Evolutionary conservation across 2,329 filamentous ascomycete species (phyloP), one percentile per base, ranked within the genome.

Genomic region (Akanthomyces uredinophilus): DNA sequence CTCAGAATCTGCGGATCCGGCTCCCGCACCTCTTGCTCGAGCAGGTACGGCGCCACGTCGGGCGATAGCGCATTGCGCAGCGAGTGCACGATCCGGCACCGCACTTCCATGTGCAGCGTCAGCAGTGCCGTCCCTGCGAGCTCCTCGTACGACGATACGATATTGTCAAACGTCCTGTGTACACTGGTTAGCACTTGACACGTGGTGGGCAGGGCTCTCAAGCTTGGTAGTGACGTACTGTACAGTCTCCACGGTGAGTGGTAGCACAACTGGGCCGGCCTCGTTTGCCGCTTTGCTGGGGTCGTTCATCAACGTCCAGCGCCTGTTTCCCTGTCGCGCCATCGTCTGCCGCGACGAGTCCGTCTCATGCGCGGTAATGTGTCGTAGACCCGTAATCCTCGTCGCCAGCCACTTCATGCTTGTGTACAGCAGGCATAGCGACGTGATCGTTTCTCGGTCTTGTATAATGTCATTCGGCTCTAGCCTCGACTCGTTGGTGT

Each of bases 331-430:
- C 68, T 83, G 73, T 64, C 80, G 81, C 16, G 81, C 76, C 53
- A 85, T 68, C 39, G 77, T 80, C 43, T 81, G 81, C 47, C 81
- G 77, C 66, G 86, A 83, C 37, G 86, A 86, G 73, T 92, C 86
- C 43, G 85, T 84, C 51, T 90, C 86, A 64, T 89, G 86, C 58
- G 83, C 81, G 22, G 91, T 94, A 69, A 97, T 92, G 70, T 94
- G 88, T 47, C 95, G 86, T 59, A 99, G 81, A 62, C 90, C 82
- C n/a, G 83, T 79, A 47, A 96, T 87, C 76, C 94, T 95, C 68
- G 88, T 88, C 22, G 90, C 87, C 41, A 99, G 85, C 95, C 95
- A 99, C 79, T 96, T 95, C 92, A 98, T 96, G 78, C 93, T 97
- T 55, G 93, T 97, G 74, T 96, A 96, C 41, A 99, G 80, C 44